phyloP scores from a whole-genome alignment of 805 yeast species.

The Komagataella phaffii region DNA sequence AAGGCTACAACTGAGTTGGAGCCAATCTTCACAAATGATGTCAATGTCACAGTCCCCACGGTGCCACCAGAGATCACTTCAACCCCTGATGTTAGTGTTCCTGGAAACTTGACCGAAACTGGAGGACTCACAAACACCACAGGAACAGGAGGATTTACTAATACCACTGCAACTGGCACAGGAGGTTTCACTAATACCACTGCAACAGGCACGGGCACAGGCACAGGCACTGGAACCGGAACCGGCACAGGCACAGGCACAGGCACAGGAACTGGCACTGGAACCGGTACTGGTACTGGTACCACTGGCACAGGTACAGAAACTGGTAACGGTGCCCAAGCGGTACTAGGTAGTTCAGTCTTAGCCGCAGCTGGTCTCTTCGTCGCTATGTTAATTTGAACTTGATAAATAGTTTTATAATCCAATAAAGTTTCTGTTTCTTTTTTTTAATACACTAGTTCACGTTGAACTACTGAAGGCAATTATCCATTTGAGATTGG shows the following conservation, averaged over 20 bases:
- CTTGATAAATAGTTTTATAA: too few species aligned
- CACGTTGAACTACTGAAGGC: slow-evolving; percentile 45
- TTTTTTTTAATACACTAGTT: background rate
- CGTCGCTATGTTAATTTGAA: background rate
- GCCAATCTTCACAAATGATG: background rate
- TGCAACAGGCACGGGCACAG: background rate
- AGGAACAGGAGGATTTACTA: background rate
- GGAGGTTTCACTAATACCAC: background rate
- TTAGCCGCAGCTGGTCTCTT: background rate
- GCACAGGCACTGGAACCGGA: background rate
- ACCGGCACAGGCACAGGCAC: background rate
- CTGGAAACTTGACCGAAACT: background rate
- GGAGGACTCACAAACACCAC: background rate
- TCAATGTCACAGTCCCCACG: background rate
- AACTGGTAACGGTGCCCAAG: background rate
- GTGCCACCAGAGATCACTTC: background rate
- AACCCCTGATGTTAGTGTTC: background rate
- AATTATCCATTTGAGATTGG: slow-evolving; percentile 75
- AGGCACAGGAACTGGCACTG: background rate
- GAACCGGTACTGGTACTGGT: background rate
- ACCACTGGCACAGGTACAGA: background rate
- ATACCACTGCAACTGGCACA: background rate
- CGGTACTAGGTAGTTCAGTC: background rate
- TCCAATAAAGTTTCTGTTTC: background rate
- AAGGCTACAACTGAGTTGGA: background rate